A percentile compares a stretch with the other conserved stretches of the same genome.
phyloP scores from a whole-genome alignment of 1,139 yeast genomes.

The Lodderomyces parapsilosis region DNA sequence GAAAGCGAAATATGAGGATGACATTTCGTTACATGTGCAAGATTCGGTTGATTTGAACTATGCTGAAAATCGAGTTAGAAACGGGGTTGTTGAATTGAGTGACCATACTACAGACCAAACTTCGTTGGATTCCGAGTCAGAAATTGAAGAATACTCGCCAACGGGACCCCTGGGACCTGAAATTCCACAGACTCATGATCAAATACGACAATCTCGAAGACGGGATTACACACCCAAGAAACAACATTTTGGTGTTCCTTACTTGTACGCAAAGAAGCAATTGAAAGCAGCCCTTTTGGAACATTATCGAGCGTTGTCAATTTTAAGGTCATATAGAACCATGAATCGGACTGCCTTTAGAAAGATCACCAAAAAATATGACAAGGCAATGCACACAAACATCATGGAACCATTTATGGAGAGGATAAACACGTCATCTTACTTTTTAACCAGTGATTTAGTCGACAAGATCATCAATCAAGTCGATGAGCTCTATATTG shows the following conservation, averaged over 20 bases:
- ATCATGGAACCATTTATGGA: slow-evolving; percentile 58
- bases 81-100: slow-evolving; percentile 25
- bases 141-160: slow-evolving; percentile 10
- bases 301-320: slow-evolving; percentile 74
- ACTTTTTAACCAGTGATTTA: slow-evolving; percentile 65
- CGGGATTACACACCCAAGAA: slow-evolving; percentile 35
- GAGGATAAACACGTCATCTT: slow-evolving; percentile 49
- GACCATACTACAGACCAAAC: slow-evolving; percentile 12
- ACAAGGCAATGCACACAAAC: slow-evolving; percentile 54
- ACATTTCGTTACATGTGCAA: slow-evolving; percentile 17
- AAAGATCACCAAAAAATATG: slow-evolving; percentile 86
- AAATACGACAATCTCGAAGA: slow-evolving; percentile 20
- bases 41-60: slow-evolving; percentile 28
- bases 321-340: slow-evolving; percentile 72
- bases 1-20: slow-evolving; percentile 11
- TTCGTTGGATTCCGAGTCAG: slow-evolving; percentile 18
- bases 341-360: slow-evolving; percentile 86
- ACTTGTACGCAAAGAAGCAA: slow-evolving; percentile 69
- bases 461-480: slow-evolving; percentile 60
- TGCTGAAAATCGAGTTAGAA: slow-evolving; percentile 41
- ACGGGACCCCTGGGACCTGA: slow-evolving; percentile 1
- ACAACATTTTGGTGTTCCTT: slow-evolving; percentile 51
- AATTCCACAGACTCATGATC: slow-evolving; percentile 18
- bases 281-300: slow-evolving; percentile 77
- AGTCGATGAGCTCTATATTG: slow-evolving; percentile 67